Base-by-base conservation (phyloP, 1,139 yeast species). In the Candida gigantensis region DNA sequence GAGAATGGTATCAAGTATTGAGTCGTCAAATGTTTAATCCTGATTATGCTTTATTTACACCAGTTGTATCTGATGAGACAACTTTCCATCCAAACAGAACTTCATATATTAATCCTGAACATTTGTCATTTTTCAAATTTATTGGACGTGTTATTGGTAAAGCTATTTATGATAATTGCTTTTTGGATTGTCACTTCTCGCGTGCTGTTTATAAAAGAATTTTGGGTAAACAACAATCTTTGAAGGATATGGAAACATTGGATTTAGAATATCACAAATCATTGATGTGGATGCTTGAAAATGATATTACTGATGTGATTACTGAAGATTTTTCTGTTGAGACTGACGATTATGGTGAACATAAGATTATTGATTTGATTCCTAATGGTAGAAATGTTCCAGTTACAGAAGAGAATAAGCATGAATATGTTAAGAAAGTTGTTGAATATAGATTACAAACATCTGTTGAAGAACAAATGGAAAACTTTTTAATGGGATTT, bases 21-120 rank as follows among this genome's bases (percentile, higher is more conserved):
- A 84, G 97, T 0, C 72, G 97, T 44, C 97, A 92, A 60, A 90
- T 94, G 87, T 89, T 92, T 63, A 90, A 92, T 55, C 96, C 98
- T 0, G 96, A 89, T 53, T 90, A 90, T 65, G 97, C 97, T 0
- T 66, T 94, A 42, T 94, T 92, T 56, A 74, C 86, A 0, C 97
- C 98, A 0, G 96, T 89, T 35, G 88, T 95, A 0, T 79, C 95
- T 2, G 98, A 92, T 55, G 83, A 84, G 43, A 88, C 96, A 0
- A 89, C 97, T 0, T 92, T 89, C 73, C 97, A 92, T 58, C 97
- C 98, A 4, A 92, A 92, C 58, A 68, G 97, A 46, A 84, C 95
- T 0, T 89, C 97, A 0, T 87, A 88, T 68, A 86, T 89, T 24
- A 90, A 90, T 51, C 96, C 97, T 0, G 96, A 88, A 51, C 97